Conservation (phyloP, 306 rosid species). For the Begonia loranthoides region DNA sequence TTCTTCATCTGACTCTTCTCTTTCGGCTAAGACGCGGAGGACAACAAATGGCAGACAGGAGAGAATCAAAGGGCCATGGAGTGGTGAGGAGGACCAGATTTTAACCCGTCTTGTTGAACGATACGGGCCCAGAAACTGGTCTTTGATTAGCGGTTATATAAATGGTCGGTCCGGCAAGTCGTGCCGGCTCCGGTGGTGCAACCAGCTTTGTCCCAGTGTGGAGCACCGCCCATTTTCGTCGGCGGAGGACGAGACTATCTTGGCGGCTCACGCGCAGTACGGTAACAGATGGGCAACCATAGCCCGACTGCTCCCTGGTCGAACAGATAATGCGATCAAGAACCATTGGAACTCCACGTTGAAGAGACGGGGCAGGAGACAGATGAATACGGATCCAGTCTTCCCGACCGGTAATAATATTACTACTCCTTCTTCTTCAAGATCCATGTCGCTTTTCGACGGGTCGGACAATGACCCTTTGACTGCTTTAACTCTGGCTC, state of each 20-base stretch:
- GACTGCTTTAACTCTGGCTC: constrained; percentile 85
- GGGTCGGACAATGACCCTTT: constrained; percentile 49
- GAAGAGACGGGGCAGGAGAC: constrained; percentile 43
- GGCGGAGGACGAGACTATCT: constrained; percentile 61
- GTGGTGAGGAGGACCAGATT: constrained; percentile 76
- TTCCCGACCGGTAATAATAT: no score
- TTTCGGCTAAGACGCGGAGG: constrained; percentile 1
- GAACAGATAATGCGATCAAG: constrained; percentile 91
- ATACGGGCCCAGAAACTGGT: constrained; percentile 77
- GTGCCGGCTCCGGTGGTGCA: constrained; percentile 85
- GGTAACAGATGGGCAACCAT: constrained; percentile 99
- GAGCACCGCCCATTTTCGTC: constrained; percentile 69
- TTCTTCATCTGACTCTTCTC: constrained; percentile 48
- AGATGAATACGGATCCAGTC: constrained; percentile 8
- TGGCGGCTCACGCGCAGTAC: constrained; percentile 56
- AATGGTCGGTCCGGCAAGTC: constrained; percentile 89
- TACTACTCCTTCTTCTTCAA: neutral
- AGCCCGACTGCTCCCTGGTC: constrained; percentile 76
- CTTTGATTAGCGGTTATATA: constrained; percentile 71
- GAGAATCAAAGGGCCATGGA: constrained; percentile 88
- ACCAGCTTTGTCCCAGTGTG: constrained; percentile 73
- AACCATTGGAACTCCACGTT: constrained; percentile 98
- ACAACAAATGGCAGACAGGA: constrained; percentile 21
- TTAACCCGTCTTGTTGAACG: constrained; percentile 57
- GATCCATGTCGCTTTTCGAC: neutral